A percentile compares a stretch with the other conserved stretches of the same genome.
Conservation (phyloP, 2,329 filamentous ascomycete genomes). For the Escovopsis sp. region DNA sequence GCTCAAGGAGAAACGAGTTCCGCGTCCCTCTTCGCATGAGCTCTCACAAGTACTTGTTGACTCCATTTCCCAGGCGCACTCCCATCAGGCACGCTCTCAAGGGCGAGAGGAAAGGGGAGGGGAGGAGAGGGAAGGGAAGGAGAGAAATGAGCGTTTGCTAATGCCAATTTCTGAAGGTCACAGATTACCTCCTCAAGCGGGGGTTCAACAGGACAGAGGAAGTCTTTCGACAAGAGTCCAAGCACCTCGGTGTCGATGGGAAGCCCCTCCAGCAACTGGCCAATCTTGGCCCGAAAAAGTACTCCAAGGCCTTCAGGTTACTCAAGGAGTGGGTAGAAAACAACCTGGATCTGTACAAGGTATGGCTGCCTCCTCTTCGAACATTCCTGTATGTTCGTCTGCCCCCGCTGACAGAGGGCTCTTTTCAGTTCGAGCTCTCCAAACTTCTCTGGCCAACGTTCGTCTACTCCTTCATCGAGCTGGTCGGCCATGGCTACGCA, state of each 20-base stretch:
- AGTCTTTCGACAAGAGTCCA: slow-evolving; percentile 80
- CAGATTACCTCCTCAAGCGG: slow-evolving; percentile 91
- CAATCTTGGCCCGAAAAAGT: slow-evolving; percentile 61
- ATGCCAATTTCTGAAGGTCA: slow-evolving; percentile 36
- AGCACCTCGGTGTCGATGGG: slow-evolving; percentile 67
- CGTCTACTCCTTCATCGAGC: slow-evolving; percentile 78
- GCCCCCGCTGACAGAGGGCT: neutral
- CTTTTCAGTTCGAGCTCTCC: slow-evolving; percentile 59
- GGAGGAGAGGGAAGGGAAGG: no score
- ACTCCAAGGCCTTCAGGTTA: slow-evolving; percentile 57
- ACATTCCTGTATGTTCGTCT: no score
- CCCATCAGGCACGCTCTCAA: no score
- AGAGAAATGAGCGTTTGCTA: no score
- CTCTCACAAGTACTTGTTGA: no score
- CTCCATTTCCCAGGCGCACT: no score
- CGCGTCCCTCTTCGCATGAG: no score
- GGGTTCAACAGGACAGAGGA: slow-evolving; percentile 89
- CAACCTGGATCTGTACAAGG: slow-evolving; percentile 88
- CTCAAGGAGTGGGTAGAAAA: slow-evolving; percentile 78
- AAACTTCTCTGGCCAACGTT: slow-evolving; percentile 89
- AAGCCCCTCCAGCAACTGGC: slow-evolving; percentile 57
- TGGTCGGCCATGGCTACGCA: slow-evolving; percentile 57
- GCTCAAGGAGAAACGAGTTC: no score
- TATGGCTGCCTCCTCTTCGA: slow-evolving; percentile 17
- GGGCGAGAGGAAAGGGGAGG: no score